Evolutionary conservation across 306 rosid genomes (phyloP), one percentile per base, ranked within the genome.

Genomic region (Cucurbita argyrosperma): DNA sequence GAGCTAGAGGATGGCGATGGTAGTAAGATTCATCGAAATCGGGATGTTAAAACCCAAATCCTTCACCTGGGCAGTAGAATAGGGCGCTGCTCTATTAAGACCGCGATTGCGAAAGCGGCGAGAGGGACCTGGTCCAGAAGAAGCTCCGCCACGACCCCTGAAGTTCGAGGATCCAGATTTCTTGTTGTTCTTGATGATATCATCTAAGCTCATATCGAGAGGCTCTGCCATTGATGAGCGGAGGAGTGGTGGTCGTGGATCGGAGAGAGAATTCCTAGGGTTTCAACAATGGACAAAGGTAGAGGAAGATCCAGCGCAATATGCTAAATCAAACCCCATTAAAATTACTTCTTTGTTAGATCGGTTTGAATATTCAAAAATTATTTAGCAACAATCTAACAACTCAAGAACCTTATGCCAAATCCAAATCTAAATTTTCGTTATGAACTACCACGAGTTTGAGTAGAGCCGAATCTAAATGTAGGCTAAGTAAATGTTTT

Each of bases 171-270:
- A 89, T 80, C 95, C 97, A 45, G 99, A 70, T 72, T 91, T 89
- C 82, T 88, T 88, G 87, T 88, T 89, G 78, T 69, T 89, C 88
- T 91, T 88, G 76, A 91, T 91, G 84, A 95, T 75, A 65, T 95
- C 99, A 7, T 95, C 99, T 15, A 95, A 88, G 56, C 96, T 82
- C 96, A 87, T 88, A 80, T 87, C 90, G 21, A 95, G 82, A 65
- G 92, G 87, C 40, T 90, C 92, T 63, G 93, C 82, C 92, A 88
- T 86, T n/a, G 35, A 30, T 30, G 35, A 30, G 35, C 35, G 35
- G 35, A 30, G 35, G 35, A 30, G 35, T 30, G 40, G 55, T 10
- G 69, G 74, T 39, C 30, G 56, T 10, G 55, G 76, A 79, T 37
- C 52, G 11, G 65, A 21, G 72, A 75, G 40, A 62, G 45, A 53